Base-by-base conservation (phyloP, 495 filamentous ascomycete species). In the Penicillium maclennaniae region DNA sequence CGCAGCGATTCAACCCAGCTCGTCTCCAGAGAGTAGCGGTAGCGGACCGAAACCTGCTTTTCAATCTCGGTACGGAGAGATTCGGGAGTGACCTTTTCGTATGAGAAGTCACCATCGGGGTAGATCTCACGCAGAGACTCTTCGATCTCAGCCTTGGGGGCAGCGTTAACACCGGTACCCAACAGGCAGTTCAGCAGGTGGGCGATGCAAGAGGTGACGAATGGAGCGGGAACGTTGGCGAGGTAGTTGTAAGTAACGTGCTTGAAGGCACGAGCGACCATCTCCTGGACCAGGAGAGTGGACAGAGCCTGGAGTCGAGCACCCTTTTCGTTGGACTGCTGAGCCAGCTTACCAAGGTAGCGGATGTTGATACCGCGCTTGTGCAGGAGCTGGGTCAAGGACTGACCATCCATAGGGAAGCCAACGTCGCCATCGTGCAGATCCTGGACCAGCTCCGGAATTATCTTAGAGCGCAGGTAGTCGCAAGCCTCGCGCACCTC, bases 341-440 rank as follows among this genome's bases (percentile, higher is more conserved):
- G 75, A 19, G 87, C 88, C 58, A 97, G 65, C 65, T 83, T 87
- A 45, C 95, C 95, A 25, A 99, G 81, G 70, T 99, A 99, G 62
- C 95, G 85, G 56, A 96, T 81, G 76, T 97, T 99, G 74, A 99
- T 88, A 69, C 95, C 95, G 31, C 95, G 90, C 73, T 95, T 95
- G 74, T 99, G 95, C 75, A 99, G 81, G 39, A 96, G 81, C 56
- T 85, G 82, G 55, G 84, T 89, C 51, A 99, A 78, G 21, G 92
- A 96, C 59, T 88, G 83, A 38, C 95, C 95, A 63, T 99, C 95
- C 91, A 97, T 96, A 36, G 95, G 95, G 77, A 96, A 97, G 55
- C 91, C 90, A 44, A 96, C 85, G 55, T 99, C 95, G 9, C 91
- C 89, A 60, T 95, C 88, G 64, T 87, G 86, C 42, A 97, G 83